Evolutionary conservation across 2,329 filamentous ascomycete genomes (phyloP), one percentile per base, ranked within the genome.

Genomic region (Periconia sp.): DNA sequence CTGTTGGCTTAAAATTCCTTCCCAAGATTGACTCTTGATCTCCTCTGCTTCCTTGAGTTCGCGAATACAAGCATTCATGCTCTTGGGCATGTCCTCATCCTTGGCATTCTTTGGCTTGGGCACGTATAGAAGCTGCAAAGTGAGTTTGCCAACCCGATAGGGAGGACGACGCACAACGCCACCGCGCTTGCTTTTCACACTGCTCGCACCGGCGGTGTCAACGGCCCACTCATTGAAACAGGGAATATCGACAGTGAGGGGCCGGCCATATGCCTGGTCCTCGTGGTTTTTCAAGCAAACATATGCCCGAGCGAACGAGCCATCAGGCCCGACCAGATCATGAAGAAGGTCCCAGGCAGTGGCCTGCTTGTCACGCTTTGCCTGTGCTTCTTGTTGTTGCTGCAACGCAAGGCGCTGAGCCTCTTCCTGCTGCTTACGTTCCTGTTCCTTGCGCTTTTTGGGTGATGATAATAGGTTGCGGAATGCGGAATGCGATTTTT

Each of bases 211-310:
- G 53, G 77, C 85, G 63, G 94, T 90, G 71, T 99, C 94, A 2
- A 90, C 87, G 0, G 94, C 94, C 94, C 94, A 99, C 77, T 99
- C 94, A 68, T 99, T 99, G 83, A 97, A 99, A 76, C 92, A 95
- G 17, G 91, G 90, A 52, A 97, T 86, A 64, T 97, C 92, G 15
- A 92, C 91, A 57, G 87, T 87, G 66, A 93, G 88, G 9, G 91
- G 92, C 17, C 94, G 87, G 35, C 94, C 94, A 66, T 90, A 99
- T 68, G 92, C 94, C 58, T 88, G 83, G 50, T 85, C 81, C 75
- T 99, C 94, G 69, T 97, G 92, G 70, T 96, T 92, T 73, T 93
- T 94, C 48, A 99, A 82, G 65, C 91, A 93, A 17, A 99, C 88
- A 64, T 99, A 99, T 3, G 94, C 89, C 50, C 94, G 88, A 19